These are phyloP conservation scores for Aspergillus glaucus DNA, from an alignment of 2,329 filamentous ascomycete genomes.

Conservation along the genomic window DNA sequence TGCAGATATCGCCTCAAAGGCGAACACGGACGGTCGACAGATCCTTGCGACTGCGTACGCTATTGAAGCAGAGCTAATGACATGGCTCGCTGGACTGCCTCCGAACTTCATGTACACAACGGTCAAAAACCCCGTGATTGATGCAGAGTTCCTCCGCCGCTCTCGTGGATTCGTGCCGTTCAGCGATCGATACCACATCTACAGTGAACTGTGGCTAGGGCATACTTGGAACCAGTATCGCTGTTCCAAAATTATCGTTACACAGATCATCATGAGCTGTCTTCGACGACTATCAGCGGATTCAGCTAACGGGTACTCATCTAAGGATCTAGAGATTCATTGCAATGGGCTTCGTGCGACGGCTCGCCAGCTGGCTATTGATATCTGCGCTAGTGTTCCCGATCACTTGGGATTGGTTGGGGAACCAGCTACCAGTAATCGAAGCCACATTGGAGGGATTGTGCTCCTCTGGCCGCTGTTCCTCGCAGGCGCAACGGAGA, in stretches of 20 bases:
- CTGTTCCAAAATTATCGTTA: slow-evolving; percentile 51
- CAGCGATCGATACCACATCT: slow-evolving; percentile 50
- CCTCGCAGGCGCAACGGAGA: slow-evolving; percentile 29
- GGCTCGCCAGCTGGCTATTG: slow-evolving; percentile 23
- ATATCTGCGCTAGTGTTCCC: slow-evolving; percentile 34
- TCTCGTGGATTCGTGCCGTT: slow-evolving; percentile 32
- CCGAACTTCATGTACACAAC: slow-evolving; percentile 23
- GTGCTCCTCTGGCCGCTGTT: slow-evolving; percentile 34
- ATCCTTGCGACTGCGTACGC: slow-evolving; percentile 26
- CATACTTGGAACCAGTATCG: slow-evolving; percentile 56
- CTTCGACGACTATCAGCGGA: slow-evolving; percentile 20
- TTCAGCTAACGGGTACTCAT: slow-evolving; percentile 13
- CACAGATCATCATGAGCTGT: slow-evolving; percentile 41
- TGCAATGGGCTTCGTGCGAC: slow-evolving; percentile 23
- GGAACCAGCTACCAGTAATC: slow-evolving; percentile 9
- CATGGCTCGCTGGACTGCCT: slow-evolving; percentile 25
- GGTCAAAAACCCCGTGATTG: slow-evolving; percentile 14
- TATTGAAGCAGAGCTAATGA: slow-evolving; percentile 29
- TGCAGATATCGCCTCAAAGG: slow-evolving; percentile 24
- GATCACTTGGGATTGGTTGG: slow-evolving; percentile 25
- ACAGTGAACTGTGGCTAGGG: slow-evolving; percentile 49
- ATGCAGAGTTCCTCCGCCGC: slow-evolving; percentile 31
- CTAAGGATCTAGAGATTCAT: slow-evolving; percentile 25
- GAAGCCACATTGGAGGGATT: slow-evolving; percentile 27
- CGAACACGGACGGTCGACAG: slow-evolving; percentile 18